Base-by-base conservation (phyloP, 352 stramenopile genomes). In the Phytophthora constricta region DNA sequence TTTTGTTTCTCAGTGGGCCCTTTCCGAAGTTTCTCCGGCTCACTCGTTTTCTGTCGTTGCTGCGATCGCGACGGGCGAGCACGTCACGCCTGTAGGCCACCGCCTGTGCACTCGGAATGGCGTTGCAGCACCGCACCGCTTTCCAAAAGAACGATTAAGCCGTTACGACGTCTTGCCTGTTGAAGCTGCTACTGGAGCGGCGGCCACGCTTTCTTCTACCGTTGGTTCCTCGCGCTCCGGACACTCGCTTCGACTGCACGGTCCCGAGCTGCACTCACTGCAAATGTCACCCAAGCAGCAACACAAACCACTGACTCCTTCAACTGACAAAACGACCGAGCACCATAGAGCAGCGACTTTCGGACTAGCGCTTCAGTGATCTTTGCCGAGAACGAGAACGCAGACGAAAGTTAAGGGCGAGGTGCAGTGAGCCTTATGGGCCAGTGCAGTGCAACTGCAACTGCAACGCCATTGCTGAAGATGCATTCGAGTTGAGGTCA, bases 151-250 rank as follows among this genome's bases (percentile, higher is more conserved):
- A 59, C 63, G 54, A 67, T 47, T 2, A 71, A 52, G 41, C 58
- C 57, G 70, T 79, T 79, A 73, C 70, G 55, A 61, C 52, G 46
- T 22, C 19, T 54, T 63, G 66, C 48, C 66, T 48, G 45, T 66
- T 67, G 51, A 65, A 13, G 55, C 31, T 37, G 31, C 31, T 11
- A 11, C 31, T 37, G 31, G 31, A 37, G 13, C 31, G 31, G 31
- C 31, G 31, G 13, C 31, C 7, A 7, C 33, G 39, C 52, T 62
- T 78, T 70, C 54, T 78, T 78, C 70, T 58, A 62, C 52, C 17
- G 52, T 72, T 78, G 67, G 56, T 62, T 67, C 26, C 55, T 50
- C 8, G n/a, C 13, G 41, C 41, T 47, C 41, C 16, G 41, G 11
- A 20, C 41, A 23, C 14, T 47, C 19, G 14, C 19, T 47, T 11